Percentiles rank a stretch among this genome's conserved stretches.
Evolutionary conservation across 345 rosid genomes (phyloP).

Genomic region (Hibiscus tridactylites): DNA sequence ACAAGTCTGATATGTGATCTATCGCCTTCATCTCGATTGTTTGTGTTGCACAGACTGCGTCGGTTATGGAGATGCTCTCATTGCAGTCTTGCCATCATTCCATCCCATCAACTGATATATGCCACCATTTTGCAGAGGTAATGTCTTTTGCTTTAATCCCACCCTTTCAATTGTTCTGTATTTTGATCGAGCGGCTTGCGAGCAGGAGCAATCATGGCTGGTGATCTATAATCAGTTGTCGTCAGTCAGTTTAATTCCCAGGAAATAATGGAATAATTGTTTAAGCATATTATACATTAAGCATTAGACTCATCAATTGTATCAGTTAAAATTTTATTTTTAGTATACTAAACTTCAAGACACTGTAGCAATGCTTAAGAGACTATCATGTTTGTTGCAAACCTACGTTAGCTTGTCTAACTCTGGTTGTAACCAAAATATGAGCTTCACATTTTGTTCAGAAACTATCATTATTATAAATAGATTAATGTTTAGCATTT

Average conservation of each 20-base stretch:
- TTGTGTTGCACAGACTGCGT: constrained; percentile 46
- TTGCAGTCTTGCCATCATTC: constrained; percentile 83
- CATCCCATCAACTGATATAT: constrained; percentile 34
- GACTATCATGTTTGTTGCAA: background rate
- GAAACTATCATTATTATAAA: too few species aligned
- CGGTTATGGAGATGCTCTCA: constrained; percentile 80
- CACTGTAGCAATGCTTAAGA: background rate
- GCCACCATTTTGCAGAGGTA: background rate
- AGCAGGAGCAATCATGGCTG: background rate
- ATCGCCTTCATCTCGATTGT: background rate
- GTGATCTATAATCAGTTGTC: background rate
- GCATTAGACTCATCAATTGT: background rate
- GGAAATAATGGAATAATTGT: background rate
- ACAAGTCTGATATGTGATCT: background rate
- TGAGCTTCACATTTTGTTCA: background rate
- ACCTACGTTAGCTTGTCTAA: background rate
- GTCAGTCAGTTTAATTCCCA: background rate
- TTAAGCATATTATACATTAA: background rate
- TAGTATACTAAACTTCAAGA: background rate
- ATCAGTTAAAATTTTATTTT: background rate
- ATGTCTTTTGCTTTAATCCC: background rate
- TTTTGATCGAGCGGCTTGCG: background rate
- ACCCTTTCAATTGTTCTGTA: background rate
- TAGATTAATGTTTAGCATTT: too few species aligned
- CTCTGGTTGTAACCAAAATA: background rate